Percentiles rank a stretch among this genome's conserved stretches.
Evolutionary conservation across 2,329 filamentous ascomycete genomes (phyloP).

Genomic region (Beauveria pseudobassiana): DNA sequence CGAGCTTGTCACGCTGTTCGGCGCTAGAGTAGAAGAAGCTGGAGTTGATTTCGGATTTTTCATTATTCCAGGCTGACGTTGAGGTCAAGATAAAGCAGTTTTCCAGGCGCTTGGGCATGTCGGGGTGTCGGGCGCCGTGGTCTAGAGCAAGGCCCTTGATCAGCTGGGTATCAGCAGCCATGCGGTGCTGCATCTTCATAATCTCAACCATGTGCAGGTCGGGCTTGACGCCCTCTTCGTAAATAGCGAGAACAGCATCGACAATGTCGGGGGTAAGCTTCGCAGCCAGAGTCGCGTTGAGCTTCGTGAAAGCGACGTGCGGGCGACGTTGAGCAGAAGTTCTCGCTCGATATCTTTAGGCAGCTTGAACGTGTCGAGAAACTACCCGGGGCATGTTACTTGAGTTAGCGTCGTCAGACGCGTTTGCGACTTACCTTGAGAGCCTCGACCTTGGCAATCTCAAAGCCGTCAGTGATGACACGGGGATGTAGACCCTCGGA

Average conservation of each 20-base stretch:
- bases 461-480: conserved; percentile 95
- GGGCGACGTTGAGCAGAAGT: conserved; percentile 83
- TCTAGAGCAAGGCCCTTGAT: conserved; percentile 90
- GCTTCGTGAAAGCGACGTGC: conserved; percentile 90
- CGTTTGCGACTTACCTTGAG: conserved; percentile 55
- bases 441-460: conserved; percentile 89
- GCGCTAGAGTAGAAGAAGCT: conserved; percentile 98
- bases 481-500: conserved; percentile 93
- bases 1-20: conserved; percentile 94
- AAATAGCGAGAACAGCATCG: conserved; percentile 91
- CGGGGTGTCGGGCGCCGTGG: conserved; percentile 91
- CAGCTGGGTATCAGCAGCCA: conserved; percentile 89
- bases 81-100: conserved; percentile 93
- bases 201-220: conserved; percentile 99
- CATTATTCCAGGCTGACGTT: conserved; percentile 98
- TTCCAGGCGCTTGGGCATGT: conserved; percentile 95
- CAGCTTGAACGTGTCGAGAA: conserved; percentile 91
- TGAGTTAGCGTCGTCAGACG: conserved; percentile 3
- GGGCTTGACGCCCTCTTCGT: conserved; percentile 81
- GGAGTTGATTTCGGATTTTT: conserved; percentile 99
- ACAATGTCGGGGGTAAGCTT: conserved; percentile 93
- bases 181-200: conserved; percentile 99
- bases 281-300: conserved; percentile 81
- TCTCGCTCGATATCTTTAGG: conserved; percentile 84
- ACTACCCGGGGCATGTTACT: conserved; percentile 44